phyloP scores from a whole-genome alignment of 192 early-diverging fungal genomes.

The Linnemannia elongata region DNA sequence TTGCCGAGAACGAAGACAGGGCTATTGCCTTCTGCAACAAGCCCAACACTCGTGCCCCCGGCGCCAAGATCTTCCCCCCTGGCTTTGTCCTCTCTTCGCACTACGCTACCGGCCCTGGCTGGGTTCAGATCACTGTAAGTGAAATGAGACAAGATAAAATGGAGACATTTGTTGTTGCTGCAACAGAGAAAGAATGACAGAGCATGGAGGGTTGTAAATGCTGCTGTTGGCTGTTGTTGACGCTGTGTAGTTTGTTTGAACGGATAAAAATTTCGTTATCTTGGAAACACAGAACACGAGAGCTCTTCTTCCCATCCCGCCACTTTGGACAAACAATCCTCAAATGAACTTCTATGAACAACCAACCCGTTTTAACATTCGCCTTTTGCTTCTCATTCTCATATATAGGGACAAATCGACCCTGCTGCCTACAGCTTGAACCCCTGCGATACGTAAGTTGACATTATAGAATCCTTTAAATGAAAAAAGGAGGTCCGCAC shows the following conservation, averaged over 20 bases:
- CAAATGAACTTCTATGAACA: not conserved
- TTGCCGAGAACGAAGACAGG: slow-evolving; percentile 62
- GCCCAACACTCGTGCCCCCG: slow-evolving; percentile 56
- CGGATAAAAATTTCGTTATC: not conserved
- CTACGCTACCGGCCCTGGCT: slow-evolving; percentile 55
- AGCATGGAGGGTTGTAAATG: not conserved
- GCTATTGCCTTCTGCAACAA: slow-evolving; percentile 67
- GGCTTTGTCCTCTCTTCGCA: slow-evolving; percentile 66
- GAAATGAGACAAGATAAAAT: not conserved
- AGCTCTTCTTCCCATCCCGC: not conserved
- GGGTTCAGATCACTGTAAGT: slow-evolving; percentile 67
- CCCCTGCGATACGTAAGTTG: slow-evolving; percentile 42
- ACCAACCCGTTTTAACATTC: not conserved
- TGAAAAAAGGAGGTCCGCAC: not conserved
- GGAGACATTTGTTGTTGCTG: not conserved
- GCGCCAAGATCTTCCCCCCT: slow-evolving; percentile 59
- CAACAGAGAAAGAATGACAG: not conserved
- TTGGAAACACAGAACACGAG: not conserved
- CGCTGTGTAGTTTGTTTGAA: not conserved
- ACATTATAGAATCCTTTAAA: not conserved
- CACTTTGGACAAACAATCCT: not conserved
- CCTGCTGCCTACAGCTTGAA: slow-evolving; percentile 38
- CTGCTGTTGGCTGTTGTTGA: not conserved
- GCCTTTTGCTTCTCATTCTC: not conserved
- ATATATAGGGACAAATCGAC: slow-evolving; percentile 42